These are phyloP conservation scores for Pyracantha coccinea DNA, from an alignment of 331 rosid genomes.

Conservation along the genomic window DNA sequence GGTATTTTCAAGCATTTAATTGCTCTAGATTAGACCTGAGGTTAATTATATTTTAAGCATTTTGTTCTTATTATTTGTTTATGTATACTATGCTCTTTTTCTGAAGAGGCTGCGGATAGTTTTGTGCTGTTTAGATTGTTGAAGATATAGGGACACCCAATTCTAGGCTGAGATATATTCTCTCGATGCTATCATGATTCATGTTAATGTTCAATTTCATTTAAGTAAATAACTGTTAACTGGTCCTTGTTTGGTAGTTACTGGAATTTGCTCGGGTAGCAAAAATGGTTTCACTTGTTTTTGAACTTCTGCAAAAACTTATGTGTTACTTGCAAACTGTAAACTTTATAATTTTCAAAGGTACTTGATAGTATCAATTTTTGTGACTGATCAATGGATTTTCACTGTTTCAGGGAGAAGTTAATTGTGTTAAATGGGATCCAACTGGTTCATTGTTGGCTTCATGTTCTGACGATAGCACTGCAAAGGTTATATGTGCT, in stretches of 20 bases:
- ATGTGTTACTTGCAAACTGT: not conserved
- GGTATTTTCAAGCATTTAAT: constrained; percentile 39
- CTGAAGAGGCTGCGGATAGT: not conserved
- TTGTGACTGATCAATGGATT: not conserved
- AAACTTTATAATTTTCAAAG: not conserved
- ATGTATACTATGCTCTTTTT: not conserved
- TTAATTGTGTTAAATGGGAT: constrained; percentile 86
- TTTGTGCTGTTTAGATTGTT: not conserved
- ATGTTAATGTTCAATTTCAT: not conserved
- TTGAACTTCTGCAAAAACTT: not conserved
- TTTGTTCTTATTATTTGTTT: too few relatives aligned
- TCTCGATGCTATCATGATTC: not conserved
- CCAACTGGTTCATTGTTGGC: constrained; percentile 75
- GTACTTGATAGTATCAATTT: not conserved
- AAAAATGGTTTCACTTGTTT: not conserved
- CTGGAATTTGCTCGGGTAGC: not conserved
- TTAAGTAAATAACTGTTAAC: not conserved
- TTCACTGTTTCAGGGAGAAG: constrained; percentile 62
- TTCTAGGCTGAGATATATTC: not conserved
- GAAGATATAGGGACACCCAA: not conserved
- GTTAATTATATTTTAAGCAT: not conserved
- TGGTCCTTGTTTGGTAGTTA: not conserved
- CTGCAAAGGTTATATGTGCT: constrained; percentile 54
- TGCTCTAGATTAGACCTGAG: not conserved
- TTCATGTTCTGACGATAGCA: constrained; percentile 74